A percentile compares a stretch with the other conserved stretches of the same genome.
phyloP scores from a whole-genome alignment of 169 alveolate genomes.

The Cryptosporidium xiaoi region DNA sequence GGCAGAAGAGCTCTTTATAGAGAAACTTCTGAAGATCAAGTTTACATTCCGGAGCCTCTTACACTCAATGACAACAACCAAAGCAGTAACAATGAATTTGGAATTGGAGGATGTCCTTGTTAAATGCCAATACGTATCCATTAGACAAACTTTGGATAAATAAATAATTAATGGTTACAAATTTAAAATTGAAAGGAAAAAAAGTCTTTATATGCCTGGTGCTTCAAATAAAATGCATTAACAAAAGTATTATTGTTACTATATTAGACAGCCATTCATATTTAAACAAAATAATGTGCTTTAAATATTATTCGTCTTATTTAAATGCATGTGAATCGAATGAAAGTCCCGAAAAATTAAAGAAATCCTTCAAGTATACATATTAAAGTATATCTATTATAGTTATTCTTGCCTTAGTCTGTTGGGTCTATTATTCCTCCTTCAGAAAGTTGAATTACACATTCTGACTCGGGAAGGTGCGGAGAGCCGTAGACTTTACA shows the following conservation, averaged over 20 bases:
- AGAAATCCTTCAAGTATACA: too few species aligned
- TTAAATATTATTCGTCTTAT: too few species aligned
- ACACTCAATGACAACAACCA: constrained; percentile 35
- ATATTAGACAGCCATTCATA: too few species aligned
- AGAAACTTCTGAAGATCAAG: constrained; percentile 88
- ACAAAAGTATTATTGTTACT: too few species aligned
- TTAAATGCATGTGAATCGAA: too few species aligned
- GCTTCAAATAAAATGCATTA: too few species aligned
- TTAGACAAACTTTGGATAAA: background rate
- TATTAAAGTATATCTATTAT: too few species aligned
- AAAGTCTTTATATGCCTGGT: too few species aligned
- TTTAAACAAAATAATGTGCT: too few species aligned
- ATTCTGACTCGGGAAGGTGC: constrained; percentile 95
- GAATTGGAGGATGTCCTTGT: constrained; percentile 67
- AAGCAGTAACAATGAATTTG: constrained; percentile 35
- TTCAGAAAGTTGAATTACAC: constrained; percentile 86
- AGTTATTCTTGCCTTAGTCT: constrained; percentile 71
- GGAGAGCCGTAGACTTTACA: constrained; percentile 97
- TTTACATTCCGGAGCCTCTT: constrained; percentile 76
- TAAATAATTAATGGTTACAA: background rate
- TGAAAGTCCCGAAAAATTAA: too few species aligned
- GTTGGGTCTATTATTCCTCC: constrained; percentile 85
- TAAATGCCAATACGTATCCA: background rate
- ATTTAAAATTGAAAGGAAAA: background rate
- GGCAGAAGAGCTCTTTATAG: constrained; percentile 88